Evolutionary conservation across 202 grass and related monocot species (phyloP).

Genomic region (Dendrocalamus latiflorus): DNA sequence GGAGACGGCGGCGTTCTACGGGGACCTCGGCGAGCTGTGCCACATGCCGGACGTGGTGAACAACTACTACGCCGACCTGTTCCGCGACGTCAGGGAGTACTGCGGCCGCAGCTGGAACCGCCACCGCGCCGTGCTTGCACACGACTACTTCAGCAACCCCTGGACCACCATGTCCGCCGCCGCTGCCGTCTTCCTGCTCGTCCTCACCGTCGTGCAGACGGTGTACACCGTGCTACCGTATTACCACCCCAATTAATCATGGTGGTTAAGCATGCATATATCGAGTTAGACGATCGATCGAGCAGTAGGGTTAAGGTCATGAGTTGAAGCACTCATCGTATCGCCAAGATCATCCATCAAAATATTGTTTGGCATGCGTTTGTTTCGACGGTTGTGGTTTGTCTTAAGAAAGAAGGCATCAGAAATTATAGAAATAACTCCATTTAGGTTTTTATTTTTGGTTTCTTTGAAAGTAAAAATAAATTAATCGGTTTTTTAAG

Average conservation of each 20-base stretch:
- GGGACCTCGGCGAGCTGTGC: slow-evolving; percentile 49
- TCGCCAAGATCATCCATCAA: too few species aligned
- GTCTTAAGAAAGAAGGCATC: too few species aligned
- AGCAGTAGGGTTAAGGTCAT: not conserved
- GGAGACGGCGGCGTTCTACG: slow-evolving; percentile 47
- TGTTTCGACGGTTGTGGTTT: too few species aligned
- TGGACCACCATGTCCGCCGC: slow-evolving; percentile 66
- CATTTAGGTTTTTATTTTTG: too few species aligned
- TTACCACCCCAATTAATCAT: not conserved
- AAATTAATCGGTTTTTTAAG: too few species aligned
- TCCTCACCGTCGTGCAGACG: slow-evolving; percentile 60
- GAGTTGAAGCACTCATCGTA: too few species aligned
- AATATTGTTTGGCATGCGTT: too few species aligned
- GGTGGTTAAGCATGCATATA: too few species aligned
- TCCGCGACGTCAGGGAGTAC: slow-evolving; percentile 27
- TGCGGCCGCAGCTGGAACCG: slow-evolving; percentile 41
- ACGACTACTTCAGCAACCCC: slow-evolving; percentile 66
- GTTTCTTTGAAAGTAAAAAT: too few species aligned
- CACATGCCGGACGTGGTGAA: slow-evolving; percentile 21
- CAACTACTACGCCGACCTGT: slow-evolving; percentile 42
- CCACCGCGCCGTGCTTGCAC: slow-evolving; percentile 46
- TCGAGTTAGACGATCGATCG: too few species aligned
- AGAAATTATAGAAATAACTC: too few species aligned
- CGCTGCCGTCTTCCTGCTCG: slow-evolving; percentile 48
- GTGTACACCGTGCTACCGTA: slow-evolving; percentile 53